Evolutionary conservation across 2,329 filamentous ascomycete species (phyloP).

Genomic region (Botrytis squamosa): DNA sequence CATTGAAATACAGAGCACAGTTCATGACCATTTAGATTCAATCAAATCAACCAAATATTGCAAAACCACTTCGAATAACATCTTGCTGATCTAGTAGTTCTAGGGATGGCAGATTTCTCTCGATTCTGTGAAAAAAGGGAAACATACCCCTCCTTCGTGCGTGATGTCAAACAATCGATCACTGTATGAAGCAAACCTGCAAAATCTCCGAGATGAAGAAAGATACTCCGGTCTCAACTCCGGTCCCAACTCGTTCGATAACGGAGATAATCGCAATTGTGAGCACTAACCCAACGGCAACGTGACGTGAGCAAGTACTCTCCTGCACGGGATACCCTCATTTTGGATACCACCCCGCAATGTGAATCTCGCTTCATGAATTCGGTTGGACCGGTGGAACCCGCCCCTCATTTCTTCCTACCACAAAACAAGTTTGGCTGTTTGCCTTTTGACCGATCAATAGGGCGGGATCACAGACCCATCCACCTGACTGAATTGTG

Average conservation of each 20-base stretch:
- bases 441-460: slow-evolving; percentile 9
- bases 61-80: no score
- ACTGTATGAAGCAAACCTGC: slow-evolving; percentile 6
- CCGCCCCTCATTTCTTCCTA: background rate
- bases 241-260: background rate
- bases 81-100: background rate
- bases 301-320: background rate
- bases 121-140: background rate
- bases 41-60: background rate
- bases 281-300: slow-evolving; percentile 13
- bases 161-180: background rate
- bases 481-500: slow-evolving; percentile 9
- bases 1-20: background rate
- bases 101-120: background rate
- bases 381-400: slow-evolving; percentile 2
- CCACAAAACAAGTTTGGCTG: background rate
- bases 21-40: background rate
- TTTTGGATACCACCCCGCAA: slow-evolving; percentile 6
- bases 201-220: background rate
- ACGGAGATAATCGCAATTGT: background rate
- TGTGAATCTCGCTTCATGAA: background rate
- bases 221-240: background rate
- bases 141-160: background rate
- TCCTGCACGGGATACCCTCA: slow-evolving; percentile 6
- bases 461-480: slow-evolving; percentile 4